These are phyloP conservation scores for Phytophthora fragariae DNA, from an alignment of 352 stramenopile species.

Conservation along the genomic window DNA sequence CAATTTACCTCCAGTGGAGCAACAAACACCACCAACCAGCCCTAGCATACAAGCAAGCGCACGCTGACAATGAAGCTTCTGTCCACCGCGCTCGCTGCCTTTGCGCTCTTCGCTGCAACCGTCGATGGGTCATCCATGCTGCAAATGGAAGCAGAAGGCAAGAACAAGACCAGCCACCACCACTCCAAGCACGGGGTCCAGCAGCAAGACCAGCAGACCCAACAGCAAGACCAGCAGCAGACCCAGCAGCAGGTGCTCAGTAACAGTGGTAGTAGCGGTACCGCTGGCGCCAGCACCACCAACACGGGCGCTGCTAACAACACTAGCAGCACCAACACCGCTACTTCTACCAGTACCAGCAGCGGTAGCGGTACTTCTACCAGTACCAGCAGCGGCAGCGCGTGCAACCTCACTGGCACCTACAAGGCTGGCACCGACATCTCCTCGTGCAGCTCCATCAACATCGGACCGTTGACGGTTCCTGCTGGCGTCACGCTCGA, in stretches of 20 bases:
- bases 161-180: slow-evolving; percentile 6
- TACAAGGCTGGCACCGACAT: slow-evolving; percentile 39
- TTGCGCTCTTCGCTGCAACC: slow-evolving; percentile 13
- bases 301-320: neutral
- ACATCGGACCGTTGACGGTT: slow-evolving; percentile 24
- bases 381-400: slow-evolving; percentile 10
- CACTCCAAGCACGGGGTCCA: neutral
- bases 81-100: slow-evolving; percentile 8
- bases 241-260: slow-evolving; percentile 6
- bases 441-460: slow-evolving; percentile 35
- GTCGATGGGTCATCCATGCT: slow-evolving; percentile 28
- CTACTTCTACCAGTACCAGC: neutral
- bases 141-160: slow-evolving; percentile 13
- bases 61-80: slow-evolving; percentile 24
- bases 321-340: neutral
- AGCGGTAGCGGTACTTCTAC: neutral
- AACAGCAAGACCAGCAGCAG: slow-evolving; percentile 27
- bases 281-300: neutral
- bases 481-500: slow-evolving; percentile 28
- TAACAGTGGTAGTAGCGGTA: neutral
- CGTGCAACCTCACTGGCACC: slow-evolving; percentile 36
- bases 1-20: slow-evolving; percentile 19
- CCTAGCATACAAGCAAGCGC: neutral
- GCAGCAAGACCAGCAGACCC: slow-evolving; percentile 3
- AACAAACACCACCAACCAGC: neutral